A percentile compares a stretch with the other conserved stretches of the same genome.
Conservation (phyloP, 2,329 filamentous ascomycete genomes). For the Talaromyces marneffei region DNA sequence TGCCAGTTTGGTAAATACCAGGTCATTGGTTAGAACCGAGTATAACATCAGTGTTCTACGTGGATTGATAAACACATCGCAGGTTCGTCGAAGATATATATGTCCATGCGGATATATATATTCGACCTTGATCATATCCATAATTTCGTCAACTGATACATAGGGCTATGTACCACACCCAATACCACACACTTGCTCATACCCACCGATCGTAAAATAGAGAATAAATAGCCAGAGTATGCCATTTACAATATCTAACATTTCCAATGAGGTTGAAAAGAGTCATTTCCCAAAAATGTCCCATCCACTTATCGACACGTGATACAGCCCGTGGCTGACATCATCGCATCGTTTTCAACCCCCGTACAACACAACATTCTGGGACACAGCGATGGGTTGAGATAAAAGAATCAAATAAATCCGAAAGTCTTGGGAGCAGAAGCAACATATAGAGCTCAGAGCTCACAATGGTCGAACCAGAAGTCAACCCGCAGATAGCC, state of each 20-base stretch:
- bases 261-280: neutral
- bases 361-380: neutral
- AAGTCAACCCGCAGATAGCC: conserved; percentile 3
- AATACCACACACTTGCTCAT: neutral
- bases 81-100: too few species aligned
- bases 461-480: conserved; percentile 9
- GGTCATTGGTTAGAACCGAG: too few species aligned
- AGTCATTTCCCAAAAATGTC: neutral
- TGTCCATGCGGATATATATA: too few species aligned
- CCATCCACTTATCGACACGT: conserved; percentile 1
- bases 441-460: neutral
- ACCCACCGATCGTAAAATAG: too few species aligned
- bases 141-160: too few species aligned
- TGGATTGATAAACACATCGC: too few species aligned
- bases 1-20: too few species aligned
- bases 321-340: neutral
- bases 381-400: neutral
- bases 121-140: too few species aligned
- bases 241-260: too few species aligned
- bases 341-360: neutral
- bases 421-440: neutral
- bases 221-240: too few species aligned
- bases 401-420: neutral
- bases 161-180: neutral
- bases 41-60: too few species aligned